These are phyloP conservation scores for Fusarium transvaalense DNA, from an alignment of 2,329 filamentous ascomycete species.

Conservation along the genomic window DNA sequence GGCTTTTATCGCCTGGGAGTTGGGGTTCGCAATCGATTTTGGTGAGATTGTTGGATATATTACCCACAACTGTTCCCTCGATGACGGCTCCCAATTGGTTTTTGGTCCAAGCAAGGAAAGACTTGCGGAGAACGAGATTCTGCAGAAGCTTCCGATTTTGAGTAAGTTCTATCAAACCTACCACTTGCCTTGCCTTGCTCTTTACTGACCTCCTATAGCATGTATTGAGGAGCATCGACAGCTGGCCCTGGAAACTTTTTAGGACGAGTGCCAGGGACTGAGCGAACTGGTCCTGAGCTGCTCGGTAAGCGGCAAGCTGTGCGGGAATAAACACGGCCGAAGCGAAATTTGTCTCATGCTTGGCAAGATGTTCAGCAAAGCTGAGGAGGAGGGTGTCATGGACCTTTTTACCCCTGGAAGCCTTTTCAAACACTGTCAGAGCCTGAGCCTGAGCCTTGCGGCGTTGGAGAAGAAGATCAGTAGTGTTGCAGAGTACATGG, in stretches of 20 bases:
- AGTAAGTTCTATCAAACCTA: slow-evolving; percentile 1
- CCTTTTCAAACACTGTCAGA: neutral
- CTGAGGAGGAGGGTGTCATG: slow-evolving; percentile 12
- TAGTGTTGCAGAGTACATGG: slow-evolving; percentile 7
- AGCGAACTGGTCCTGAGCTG: slow-evolving; percentile 1
- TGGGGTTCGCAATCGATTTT: slow-evolving; percentile 22
- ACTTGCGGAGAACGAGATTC: slow-evolving; percentile 1
- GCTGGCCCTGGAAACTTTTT: slow-evolving; percentile 9
- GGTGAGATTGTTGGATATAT: slow-evolving; percentile 1
- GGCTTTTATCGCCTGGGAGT: slow-evolving; percentile 34
- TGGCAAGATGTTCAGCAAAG: slow-evolving; percentile 30
- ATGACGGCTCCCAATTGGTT: slow-evolving; percentile 10
- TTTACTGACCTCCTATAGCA: slow-evolving; percentile 10
- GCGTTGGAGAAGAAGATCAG: slow-evolving; percentile 9
- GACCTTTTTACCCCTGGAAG: slow-evolving; percentile 17
- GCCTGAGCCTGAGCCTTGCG: neutral
- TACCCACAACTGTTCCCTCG: neutral
- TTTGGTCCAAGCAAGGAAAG: slow-evolving; percentile 1
- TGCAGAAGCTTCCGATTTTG: slow-evolving; percentile 21
- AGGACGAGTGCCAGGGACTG: slow-evolving; percentile 27
- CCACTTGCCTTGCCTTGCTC: neutral
- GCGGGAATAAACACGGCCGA: neutral
- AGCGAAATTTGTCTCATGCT: slow-evolving; percentile 15
- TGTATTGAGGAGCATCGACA: slow-evolving; percentile 26
- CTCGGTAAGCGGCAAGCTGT: slow-evolving; percentile 5